phyloP scores from a whole-genome alignment of 352 stramenopile genomes.

The Globisporangium nagaii region DNA sequence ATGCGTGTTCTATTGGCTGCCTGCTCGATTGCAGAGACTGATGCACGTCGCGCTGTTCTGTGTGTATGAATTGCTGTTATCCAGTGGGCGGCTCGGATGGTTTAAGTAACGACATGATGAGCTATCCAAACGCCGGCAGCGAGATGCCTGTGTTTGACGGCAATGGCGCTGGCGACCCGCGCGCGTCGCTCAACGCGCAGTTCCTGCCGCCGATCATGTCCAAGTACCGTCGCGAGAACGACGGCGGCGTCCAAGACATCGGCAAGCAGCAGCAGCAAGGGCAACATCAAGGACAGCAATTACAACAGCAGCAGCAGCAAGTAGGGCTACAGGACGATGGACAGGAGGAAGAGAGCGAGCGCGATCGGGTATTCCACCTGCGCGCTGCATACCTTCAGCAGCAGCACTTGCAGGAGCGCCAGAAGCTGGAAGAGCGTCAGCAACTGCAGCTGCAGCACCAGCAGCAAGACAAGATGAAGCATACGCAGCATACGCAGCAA shows the following conservation, averaged over 20 bases:
- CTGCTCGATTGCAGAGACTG: too few relatives aligned
- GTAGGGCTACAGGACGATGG: constrained; percentile 8
- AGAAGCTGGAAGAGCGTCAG: constrained; percentile 10
- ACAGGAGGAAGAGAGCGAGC: constrained; percentile 6
- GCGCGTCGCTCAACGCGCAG: constrained; percentile 2
- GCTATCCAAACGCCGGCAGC: neutral
- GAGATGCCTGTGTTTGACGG: neutral
- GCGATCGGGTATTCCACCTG: constrained; percentile 10
- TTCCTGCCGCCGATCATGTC: constrained; percentile 1
- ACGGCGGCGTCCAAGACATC: constrained; percentile 15
- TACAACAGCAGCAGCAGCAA: constrained; percentile 25
- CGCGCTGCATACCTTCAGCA: constrained; percentile 12
- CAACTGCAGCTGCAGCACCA: constrained; percentile 8
- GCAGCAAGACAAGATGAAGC: constrained; percentile 2
- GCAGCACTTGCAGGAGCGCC: constrained; percentile 10
- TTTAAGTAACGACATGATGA: neutral
- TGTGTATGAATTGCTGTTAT: neutral
- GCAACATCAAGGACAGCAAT: constrained; percentile 29
- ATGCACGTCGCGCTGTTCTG: too few relatives aligned
- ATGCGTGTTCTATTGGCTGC: too few relatives aligned
- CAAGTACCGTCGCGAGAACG: constrained; percentile 3
- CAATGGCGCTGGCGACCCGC: neutral
- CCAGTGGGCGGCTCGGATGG: neutral
- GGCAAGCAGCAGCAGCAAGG: constrained; percentile 18
- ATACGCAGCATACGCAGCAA: neutral